These are phyloP conservation scores for Purpureocillium takamizusanense DNA, from an alignment of 2,329 filamentous ascomycete genomes.

Conservation along the genomic window DNA sequence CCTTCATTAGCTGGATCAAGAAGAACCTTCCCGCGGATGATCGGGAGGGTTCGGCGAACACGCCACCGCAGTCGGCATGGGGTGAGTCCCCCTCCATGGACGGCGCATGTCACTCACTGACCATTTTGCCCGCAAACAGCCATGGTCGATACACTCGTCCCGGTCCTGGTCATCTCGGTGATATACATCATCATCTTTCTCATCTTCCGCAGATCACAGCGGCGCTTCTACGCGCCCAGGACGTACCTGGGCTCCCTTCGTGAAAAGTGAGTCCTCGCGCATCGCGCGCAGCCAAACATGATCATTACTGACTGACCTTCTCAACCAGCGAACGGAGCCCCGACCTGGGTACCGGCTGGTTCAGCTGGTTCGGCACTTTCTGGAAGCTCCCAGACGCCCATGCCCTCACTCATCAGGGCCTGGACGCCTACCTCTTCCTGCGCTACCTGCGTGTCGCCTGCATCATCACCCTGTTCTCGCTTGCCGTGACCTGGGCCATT, in stretches of 20 bases:
- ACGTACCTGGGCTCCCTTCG: slow-evolving; percentile 39
- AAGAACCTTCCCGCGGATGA: slow-evolving; percentile 16
- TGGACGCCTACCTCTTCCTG: slow-evolving; percentile 83
- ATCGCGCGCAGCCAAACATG: no score
- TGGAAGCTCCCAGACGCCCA: slow-evolving; percentile 63
- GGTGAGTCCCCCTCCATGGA: slow-evolving; percentile 14
- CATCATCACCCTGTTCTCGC: slow-evolving; percentile 72
- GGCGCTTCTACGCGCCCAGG: slow-evolving; percentile 47
- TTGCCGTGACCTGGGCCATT: slow-evolving; percentile 75
- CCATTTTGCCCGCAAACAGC: slow-evolving; percentile 10
- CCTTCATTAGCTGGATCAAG: slow-evolving; percentile 29
- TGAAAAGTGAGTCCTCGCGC: slow-evolving; percentile 31
- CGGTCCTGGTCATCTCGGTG: slow-evolving; percentile 37
- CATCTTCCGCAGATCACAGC: slow-evolving; percentile 34
- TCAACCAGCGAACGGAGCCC: slow-evolving; percentile 47
- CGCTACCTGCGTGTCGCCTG: slow-evolving; percentile 73
- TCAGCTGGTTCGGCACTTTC: slow-evolving; percentile 55
- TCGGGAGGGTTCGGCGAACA: slow-evolving; percentile 13
- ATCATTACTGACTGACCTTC: no score
- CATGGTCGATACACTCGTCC: slow-evolving; percentile 43
- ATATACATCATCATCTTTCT: slow-evolving; percentile 45
- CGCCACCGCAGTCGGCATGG: slow-evolving; percentile 23
- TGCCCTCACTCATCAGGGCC: slow-evolving; percentile 74
- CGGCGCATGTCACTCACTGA: background rate
- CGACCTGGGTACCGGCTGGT: slow-evolving; percentile 43